Base-by-base conservation (phyloP, 2,329 filamentous ascomycete species). In the Nemania bipapillata region DNA sequence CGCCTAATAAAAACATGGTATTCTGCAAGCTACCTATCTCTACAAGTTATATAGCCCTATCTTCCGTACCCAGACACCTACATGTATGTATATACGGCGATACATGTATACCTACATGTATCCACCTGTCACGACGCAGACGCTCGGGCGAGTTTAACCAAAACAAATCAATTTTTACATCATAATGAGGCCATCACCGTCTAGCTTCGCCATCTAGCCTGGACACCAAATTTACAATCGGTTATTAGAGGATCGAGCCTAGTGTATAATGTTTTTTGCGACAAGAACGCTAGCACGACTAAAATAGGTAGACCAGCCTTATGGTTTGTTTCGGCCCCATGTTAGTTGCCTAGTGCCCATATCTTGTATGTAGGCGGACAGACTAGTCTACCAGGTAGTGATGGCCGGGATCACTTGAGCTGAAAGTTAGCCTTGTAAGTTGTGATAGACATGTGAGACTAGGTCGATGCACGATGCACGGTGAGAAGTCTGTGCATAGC, bases 271-370 rank as follows among this genome's bases (percentile, higher is more conserved):
- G 17, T 42, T 17, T 22, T 24, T 30, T 17, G n/a, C 47, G 59
- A 12, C 37, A 42, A 3, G 40, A 12, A 42, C 24, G 17, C 20
- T 32, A 55, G 22, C 35, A 17, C 15, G 22, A 56, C 15, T 32
- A 35, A 37, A 24, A 65, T 40, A 50, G n/a, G n/a, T n/a, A n/a
- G 50, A 32, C 17, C 52, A 22, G 30, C 26, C 47, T 12, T 45
- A 20, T 57, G 22, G 50, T 26, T 32, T 40, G 62, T 65, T 61
- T 68, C 65, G 65, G 20, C 60, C 53, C 65, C 60, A 60, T 68
- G 55, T 50, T 60, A 55, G 47, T 55, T 42, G n/a, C n/a, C n/a
- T n/a, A n/a, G n/a, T n/a, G n/a, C n/a, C n/a, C n/a, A n/a, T n/a
- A n/a, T n/a, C n/a, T n/a, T n/a, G n/a, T n/a, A n/a, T 32, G 9